Evolutionary conservation across 768 basidiomycete genomes (phyloP).

Genomic region (Mrakia blollopis): DNA sequence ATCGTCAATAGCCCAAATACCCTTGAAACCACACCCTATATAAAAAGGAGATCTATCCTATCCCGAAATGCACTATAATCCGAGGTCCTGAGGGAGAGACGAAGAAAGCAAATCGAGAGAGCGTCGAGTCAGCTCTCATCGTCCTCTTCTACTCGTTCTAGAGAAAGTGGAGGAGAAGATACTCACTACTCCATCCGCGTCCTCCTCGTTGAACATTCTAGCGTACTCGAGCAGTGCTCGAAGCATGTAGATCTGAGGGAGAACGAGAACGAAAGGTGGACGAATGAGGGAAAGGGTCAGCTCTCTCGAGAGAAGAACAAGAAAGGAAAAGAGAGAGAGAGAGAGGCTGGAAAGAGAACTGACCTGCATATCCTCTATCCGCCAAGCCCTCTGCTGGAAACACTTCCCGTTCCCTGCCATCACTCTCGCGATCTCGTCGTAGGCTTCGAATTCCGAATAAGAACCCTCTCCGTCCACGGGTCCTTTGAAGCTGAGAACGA

Average conservation of each 20-base stretch:
- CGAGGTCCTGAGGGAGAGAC: no score
- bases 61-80: no score
- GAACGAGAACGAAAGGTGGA: background rate
- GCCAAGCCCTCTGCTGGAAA: constrained; percentile 7
- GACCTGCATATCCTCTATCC: constrained; percentile 19
- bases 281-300: background rate
- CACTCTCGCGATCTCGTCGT: constrained; percentile 14
- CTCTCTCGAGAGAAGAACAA: background rate
- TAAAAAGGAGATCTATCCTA: no score
- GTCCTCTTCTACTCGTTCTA: background rate
- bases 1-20: no score
- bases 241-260: constrained; percentile 4
- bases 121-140: background rate
- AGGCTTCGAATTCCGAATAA: background rate
- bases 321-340: background rate
- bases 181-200: background rate
- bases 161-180: no score
- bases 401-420: constrained; percentile 16
- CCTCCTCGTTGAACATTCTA: constrained; percentile 3
- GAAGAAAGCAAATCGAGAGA: no score
- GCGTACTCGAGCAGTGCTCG: constrained; percentile 12
- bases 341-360: no score
- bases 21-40: no score
- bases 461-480: background rate
- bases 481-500: constrained; percentile 4